phyloP scores from a whole-genome alignment of 2,329 filamentous ascomycete genomes.

The Hypomyces rosellus region DNA sequence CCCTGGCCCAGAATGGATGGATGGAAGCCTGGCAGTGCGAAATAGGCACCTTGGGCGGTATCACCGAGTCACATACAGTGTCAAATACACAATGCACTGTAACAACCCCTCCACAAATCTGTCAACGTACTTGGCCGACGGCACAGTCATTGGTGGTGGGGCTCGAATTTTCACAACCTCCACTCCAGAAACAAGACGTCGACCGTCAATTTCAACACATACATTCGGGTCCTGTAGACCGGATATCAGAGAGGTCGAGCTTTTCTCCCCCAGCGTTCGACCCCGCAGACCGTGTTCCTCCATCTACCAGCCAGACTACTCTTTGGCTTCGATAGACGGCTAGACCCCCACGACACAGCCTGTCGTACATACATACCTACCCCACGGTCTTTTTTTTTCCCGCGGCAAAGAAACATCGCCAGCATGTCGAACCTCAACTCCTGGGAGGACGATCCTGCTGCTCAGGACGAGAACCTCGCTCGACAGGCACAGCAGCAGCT shows the following conservation, averaged over 20 bases:
- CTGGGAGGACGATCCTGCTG: conserved; percentile 83
- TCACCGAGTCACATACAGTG: not conserved
- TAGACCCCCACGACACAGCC: not conserved
- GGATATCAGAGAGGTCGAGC: not conserved
- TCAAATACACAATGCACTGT: conserved; percentile 1
- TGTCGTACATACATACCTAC: conserved; percentile 6
- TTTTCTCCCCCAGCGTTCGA: too few relatives aligned
- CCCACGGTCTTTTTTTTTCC: not conserved
- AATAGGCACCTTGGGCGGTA: too few relatives aligned
- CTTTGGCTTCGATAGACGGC: too few relatives aligned
- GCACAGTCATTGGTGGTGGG: conserved; percentile 31
- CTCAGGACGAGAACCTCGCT: conserved; percentile 71
- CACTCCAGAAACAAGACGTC: conserved; percentile 18
- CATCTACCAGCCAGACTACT: too few relatives aligned
- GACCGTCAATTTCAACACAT: conserved; percentile 8
- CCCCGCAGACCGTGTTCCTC: too few relatives aligned
- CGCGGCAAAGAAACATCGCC: conserved; percentile 7
- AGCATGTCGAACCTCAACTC: conserved; percentile 87
- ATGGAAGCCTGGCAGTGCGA: too few relatives aligned
- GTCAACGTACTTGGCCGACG: conserved; percentile 17
- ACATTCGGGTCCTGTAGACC: conserved; percentile 10
- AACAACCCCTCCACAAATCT: conserved; percentile 20
- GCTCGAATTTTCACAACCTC: conserved; percentile 35
- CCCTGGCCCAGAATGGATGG: too few relatives aligned
- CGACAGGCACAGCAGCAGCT: conserved; percentile 70